A percentile compares a stretch with the other conserved stretches of the same genome.
Evolutionary conservation across 179 eudicot genomes (phyloP).

Genomic region (Vitellaria paradoxa): DNA sequence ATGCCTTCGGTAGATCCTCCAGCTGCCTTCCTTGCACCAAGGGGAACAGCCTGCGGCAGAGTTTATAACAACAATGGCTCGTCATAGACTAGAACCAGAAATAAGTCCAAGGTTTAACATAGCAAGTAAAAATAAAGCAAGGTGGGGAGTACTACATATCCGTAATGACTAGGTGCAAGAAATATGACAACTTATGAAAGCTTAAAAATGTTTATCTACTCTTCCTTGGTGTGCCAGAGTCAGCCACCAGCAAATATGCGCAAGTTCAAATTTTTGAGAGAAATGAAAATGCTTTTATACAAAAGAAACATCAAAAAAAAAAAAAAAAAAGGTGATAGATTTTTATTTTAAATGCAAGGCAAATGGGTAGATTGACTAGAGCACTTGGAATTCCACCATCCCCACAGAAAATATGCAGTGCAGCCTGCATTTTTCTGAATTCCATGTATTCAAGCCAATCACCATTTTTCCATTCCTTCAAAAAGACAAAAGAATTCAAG

Average conservation of each 20-base stretch:
- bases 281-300: neutral
- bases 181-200: neutral
- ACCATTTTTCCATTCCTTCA: too few relatives aligned
- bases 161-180: too few relatives aligned
- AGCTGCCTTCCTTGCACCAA: slow-evolving; percentile 76
- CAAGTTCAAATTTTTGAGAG: neutral
- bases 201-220: neutral
- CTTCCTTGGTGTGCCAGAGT: neutral
- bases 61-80: neutral
- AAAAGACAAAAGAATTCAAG: too few relatives aligned
- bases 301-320: neutral
- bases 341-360: neutral
- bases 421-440: neutral
- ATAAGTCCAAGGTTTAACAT: neutral
- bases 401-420: neutral
- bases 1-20: slow-evolving; percentile 82
- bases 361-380: neutral
- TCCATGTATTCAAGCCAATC: neutral
- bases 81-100: neutral
- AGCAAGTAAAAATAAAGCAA: neutral
- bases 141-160: too few relatives aligned
- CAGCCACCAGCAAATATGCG: neutral
- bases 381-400: slow-evolving; percentile 4
- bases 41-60: slow-evolving; percentile 84
- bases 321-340: too few relatives aligned